Evolutionary conservation across 2,329 filamentous ascomycete species (phyloP).

Genomic region (Coniochaeta sp.): DNA sequence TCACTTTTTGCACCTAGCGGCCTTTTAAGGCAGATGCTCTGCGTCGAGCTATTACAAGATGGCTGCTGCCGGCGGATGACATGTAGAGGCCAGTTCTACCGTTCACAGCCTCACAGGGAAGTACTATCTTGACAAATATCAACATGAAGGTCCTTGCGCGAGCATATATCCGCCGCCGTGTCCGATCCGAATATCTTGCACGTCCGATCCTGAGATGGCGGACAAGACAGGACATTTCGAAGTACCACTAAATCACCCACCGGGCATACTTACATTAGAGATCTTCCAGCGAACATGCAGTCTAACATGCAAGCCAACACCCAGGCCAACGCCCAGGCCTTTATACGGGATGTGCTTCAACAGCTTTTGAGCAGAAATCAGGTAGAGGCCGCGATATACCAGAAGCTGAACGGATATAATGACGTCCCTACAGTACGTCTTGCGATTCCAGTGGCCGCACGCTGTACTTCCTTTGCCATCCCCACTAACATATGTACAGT

Average conservation of each 20-base stretch:
- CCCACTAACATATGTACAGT: conserved; percentile 3
- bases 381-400: conserved; percentile 14
- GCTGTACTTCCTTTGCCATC: not conserved
- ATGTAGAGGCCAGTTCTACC: not conserved
- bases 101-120: not conserved
- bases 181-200: not conserved
- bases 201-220: not conserved
- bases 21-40: not conserved
- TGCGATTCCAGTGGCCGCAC: not conserved
- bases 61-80: not conserved
- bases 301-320: too few relatives aligned
- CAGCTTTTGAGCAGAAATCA: conserved; percentile 13
- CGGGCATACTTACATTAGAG: not conserved
- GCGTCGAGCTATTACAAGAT: not conserved
- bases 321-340: not conserved
- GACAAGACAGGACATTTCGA: not conserved
- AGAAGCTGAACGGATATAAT: conserved; percentile 11
- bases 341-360: conserved; percentile 11
- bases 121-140: not conserved
- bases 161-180: not conserved
- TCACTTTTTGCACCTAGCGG: not conserved
- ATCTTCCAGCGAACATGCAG: not conserved
- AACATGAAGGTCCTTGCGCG: not conserved
- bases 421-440: conserved; percentile 12
- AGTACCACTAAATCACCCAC: not conserved